These are phyloP conservation scores for Corchorus capsularis DNA, from an alignment of 345 rosid genomes.

Conservation along the genomic window DNA sequence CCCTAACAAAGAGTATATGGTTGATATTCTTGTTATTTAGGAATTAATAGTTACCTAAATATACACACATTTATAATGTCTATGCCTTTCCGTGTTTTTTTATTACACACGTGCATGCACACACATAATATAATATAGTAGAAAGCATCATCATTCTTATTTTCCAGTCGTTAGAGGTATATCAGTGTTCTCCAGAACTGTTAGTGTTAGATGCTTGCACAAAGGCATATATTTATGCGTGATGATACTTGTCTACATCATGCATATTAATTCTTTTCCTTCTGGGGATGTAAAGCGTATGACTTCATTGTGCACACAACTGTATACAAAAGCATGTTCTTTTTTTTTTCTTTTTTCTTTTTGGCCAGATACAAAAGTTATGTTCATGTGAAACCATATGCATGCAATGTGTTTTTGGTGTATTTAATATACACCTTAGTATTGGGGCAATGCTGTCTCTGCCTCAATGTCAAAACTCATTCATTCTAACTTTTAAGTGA, in stretches of 20 bases:
- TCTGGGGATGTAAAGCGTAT: neutral
- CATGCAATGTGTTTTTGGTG: neutral
- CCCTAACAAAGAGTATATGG: neutral
- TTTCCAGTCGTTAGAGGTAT: neutral
- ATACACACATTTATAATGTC: neutral
- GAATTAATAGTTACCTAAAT: neutral
- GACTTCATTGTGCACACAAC: neutral
- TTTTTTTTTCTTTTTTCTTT: no score
- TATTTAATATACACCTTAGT: neutral
- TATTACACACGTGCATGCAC: no score
- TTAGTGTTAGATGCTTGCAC: neutral
- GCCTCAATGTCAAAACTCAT: conserved; percentile 1
- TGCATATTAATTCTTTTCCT: neutral
- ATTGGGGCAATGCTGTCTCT: conserved; percentile 1
- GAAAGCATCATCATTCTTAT: no score
- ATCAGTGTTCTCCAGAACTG: neutral
- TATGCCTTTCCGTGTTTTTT: neutral
- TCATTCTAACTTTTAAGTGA: conserved; percentile 14
- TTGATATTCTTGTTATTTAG: neutral
- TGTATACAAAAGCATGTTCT: neutral
- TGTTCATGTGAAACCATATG: neutral
- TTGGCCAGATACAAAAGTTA: neutral
- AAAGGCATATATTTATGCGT: neutral
- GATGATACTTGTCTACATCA: neutral
- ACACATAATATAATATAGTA: no score